phyloP scores from a whole-genome alignment of 306 rosid species.

The Elaeagnus macrophylla region DNA sequence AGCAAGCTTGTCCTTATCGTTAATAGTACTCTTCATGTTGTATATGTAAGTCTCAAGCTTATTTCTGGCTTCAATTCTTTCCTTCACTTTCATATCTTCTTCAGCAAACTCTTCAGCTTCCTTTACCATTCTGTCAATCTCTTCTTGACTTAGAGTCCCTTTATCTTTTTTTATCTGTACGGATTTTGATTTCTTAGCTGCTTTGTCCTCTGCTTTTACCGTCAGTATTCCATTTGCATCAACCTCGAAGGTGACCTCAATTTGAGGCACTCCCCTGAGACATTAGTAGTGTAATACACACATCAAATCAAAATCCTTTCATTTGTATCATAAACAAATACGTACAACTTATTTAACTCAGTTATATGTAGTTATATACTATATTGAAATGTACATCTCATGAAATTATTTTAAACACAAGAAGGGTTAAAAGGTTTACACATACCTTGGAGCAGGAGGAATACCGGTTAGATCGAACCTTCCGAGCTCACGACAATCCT shows the following conservation, averaged over 20 bases:
- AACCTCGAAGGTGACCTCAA: slow-evolving; percentile 42
- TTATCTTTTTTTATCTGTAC: slow-evolving; percentile 35
- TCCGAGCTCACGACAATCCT: slow-evolving; percentile 46
- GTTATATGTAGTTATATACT: no score
- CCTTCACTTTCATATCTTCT: not conserved
- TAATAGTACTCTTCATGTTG: not conserved
- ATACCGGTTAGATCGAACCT: slow-evolving; percentile 40
- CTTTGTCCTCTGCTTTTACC: slow-evolving; percentile 39
- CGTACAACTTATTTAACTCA: not conserved
- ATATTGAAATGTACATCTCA: no score
- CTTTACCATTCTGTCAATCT: slow-evolving; percentile 29
- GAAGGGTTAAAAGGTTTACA: not conserved
- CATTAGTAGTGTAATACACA: not conserved
- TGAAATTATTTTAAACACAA: no score
- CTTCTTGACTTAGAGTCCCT: slow-evolving; percentile 38
- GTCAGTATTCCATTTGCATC: slow-evolving; percentile 33
- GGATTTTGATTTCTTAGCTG: slow-evolving; percentile 24
- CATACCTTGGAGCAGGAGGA: slow-evolving; percentile 53
- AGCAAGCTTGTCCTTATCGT: not conserved
- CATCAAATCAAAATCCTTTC: not conserved
- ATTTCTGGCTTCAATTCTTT: not conserved
- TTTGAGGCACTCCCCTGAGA: slow-evolving; percentile 36
- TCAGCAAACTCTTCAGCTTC: not conserved
- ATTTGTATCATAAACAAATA: not conserved
- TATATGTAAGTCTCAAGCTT: not conserved